Conservation (phyloP, 768 basidiomycete species). For the Lactarius evosmus region DNA sequence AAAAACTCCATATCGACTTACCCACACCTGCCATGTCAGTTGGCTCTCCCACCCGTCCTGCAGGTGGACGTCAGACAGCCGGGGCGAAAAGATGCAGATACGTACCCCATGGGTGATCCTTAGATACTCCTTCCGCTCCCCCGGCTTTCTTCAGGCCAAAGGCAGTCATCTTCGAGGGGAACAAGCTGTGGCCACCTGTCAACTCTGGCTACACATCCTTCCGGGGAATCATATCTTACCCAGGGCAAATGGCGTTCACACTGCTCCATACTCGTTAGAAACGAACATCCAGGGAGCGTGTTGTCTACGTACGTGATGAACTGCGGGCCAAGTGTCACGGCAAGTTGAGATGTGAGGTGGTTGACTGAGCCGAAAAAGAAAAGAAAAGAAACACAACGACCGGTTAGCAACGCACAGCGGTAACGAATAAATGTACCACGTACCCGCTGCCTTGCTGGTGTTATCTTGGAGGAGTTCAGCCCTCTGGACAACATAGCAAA, state of each 20-base stretch:
- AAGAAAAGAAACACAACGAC: background rate
- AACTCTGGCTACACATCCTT: background rate
- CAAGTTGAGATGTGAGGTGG: slow-evolving; percentile 72
- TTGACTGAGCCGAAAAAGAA: slow-evolving; percentile 45
- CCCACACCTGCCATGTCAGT: slow-evolving; percentile 69
- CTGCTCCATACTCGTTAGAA: slow-evolving; percentile 36
- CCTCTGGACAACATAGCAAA: background rate
- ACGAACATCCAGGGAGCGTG: background rate
- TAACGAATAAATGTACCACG: background rate
- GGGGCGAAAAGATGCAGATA: slow-evolving; percentile 4
- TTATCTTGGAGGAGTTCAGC: slow-evolving; percentile 47
- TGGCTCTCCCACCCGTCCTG: slow-evolving; percentile 63
- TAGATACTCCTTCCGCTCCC: slow-evolving; percentile 45
- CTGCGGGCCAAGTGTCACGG: slow-evolving; percentile 55
- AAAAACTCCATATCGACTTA: slow-evolving; percentile 23
- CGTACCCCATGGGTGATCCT: slow-evolving; percentile 62
- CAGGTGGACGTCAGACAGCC: slow-evolving; percentile 5
- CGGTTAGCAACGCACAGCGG: background rate
- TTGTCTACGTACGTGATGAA: slow-evolving; percentile 59
- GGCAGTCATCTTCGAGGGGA: slow-evolving; percentile 84
- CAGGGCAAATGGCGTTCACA: slow-evolving; percentile 82
- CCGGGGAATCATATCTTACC: slow-evolving; percentile 41
- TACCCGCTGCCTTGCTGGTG: slow-evolving; percentile 73
- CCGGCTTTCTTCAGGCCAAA: slow-evolving; percentile 58
- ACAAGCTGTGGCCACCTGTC: slow-evolving; percentile 44